Percentiles rank a stretch among this genome's conserved stretches.
Conservation (phyloP, 2,329 filamentous ascomycete genomes). For the Alternaria incomplexa region DNA sequence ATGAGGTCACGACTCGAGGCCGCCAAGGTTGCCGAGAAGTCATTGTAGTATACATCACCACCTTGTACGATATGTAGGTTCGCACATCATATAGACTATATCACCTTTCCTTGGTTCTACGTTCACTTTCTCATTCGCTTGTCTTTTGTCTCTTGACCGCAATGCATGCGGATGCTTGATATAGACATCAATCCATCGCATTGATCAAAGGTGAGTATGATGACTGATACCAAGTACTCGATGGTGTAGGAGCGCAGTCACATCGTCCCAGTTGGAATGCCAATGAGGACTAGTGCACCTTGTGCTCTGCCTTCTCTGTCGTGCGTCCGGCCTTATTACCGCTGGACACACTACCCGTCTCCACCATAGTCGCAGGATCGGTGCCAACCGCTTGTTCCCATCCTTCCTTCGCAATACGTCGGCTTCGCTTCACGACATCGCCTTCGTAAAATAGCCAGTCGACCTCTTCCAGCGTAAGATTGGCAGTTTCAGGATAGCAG, state of each 20-base stretch:
- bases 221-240: not conserved
- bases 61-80: slow-evolving; percentile 12
- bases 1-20: slow-evolving; percentile 29
- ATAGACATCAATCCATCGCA: not conserved
- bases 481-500: slow-evolving; percentile 46
- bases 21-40: slow-evolving; percentile 21
- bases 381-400: slow-evolving; percentile 26
- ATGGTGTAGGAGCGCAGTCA: not conserved
- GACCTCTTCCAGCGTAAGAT: slow-evolving; percentile 46
- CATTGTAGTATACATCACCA: slow-evolving; percentile 11
- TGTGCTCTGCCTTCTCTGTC: not conserved
- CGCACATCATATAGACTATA: not conserved
- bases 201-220: not conserved
- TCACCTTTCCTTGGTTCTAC: not conserved
- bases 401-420: slow-evolving; percentile 31
- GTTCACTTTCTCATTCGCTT: not conserved
- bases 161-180: not conserved
- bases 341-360: slow-evolving; percentile 19
- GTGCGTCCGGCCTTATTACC: slow-evolving; percentile 5
- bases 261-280: not conserved
- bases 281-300: not conserved
- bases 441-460: slow-evolving; percentile 44
- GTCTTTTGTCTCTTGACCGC: not conserved
- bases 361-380: slow-evolving; percentile 11
- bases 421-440: slow-evolving; percentile 29